phyloP scores from a whole-genome alignment of 371 early-diverging fungal genomes.

The Funneliformis caledonium region DNA sequence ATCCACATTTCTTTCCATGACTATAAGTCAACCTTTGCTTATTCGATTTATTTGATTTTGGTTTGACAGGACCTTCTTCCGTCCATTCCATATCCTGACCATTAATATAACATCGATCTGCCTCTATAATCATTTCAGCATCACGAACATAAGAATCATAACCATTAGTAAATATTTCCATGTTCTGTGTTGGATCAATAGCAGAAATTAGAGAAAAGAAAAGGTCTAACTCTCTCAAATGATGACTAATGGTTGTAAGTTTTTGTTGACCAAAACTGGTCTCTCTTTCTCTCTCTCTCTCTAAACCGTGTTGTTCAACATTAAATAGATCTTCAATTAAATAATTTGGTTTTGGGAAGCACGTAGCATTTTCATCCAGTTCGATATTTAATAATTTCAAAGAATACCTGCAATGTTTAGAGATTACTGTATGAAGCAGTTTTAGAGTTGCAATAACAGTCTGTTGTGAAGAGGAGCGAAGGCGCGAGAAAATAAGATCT shows the following conservation, averaged over 20 bases:
- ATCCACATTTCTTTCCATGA: slow-evolving; percentile 7
- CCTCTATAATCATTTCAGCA: slow-evolving; percentile 68
- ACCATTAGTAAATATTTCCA: slow-evolving; percentile 62
- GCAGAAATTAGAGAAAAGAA: slow-evolving; percentile 73
- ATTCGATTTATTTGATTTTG: slow-evolving; percentile 44
- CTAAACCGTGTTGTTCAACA: slow-evolving; percentile 27
- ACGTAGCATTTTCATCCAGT: slow-evolving; percentile 55
- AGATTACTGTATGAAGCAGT: slow-evolving; percentile 76
- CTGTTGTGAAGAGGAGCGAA: slow-evolving; percentile 72
- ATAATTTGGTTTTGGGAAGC: slow-evolving; percentile 45
- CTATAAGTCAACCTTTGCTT: slow-evolving; percentile 39
- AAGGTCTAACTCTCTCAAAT: slow-evolving; percentile 67
- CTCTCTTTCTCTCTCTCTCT: too few species aligned
- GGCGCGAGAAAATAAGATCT: slow-evolving; percentile 76
- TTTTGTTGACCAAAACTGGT: slow-evolving; percentile 26
- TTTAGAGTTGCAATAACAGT: slow-evolving; percentile 85
- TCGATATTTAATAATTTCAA: slow-evolving; percentile 72
- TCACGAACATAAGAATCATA: slow-evolving; percentile 83
- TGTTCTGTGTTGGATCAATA: slow-evolving; percentile 59
- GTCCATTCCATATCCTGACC: slow-evolving; percentile 46
- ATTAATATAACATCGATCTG: slow-evolving; percentile 63
- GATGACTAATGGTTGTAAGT: slow-evolving; percentile 62
- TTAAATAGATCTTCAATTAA: slow-evolving; percentile 18
- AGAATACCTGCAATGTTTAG: slow-evolving; percentile 76
- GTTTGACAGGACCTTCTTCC: slow-evolving; percentile 38